Evolutionary conservation across 805 yeast species (phyloP).

Genomic region (Scheffersomyces coipomensis): DNA sequence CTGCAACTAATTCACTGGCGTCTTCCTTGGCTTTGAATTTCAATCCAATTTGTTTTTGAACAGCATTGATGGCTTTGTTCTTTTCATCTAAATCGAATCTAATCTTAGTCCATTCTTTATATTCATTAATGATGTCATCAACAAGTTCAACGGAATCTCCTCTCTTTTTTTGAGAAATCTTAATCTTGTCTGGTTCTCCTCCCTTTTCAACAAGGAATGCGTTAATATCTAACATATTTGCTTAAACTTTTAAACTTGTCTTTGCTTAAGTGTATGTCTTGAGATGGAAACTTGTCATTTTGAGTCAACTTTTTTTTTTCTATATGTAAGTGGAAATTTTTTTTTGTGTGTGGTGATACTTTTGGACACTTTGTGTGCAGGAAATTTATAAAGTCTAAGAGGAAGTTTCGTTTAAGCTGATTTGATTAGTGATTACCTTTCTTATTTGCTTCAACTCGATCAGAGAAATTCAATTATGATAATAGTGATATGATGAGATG

Average conservation of each 20-base stretch:
- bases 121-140: slow-evolving; percentile 89
- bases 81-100: slow-evolving; percentile 82
- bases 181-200: slow-evolving; percentile 88
- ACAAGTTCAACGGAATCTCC: slow-evolving; percentile 93
- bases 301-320: slow-evolving; percentile 8
- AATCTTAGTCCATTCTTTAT: slow-evolving; percentile 86
- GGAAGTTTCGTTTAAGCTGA: background rate
- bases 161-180: slow-evolving; percentile 88
- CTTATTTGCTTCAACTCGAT: background rate
- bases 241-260: no score
- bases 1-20: slow-evolving; percentile 75
- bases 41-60: slow-evolving; percentile 90
- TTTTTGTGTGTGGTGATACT: background rate
- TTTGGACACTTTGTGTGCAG: background rate
- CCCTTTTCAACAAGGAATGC: slow-evolving; percentile 95
- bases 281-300: background rate
- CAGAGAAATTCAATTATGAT: background rate
- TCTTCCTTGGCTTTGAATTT: slow-evolving; percentile 95
- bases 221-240: slow-evolving; percentile 81
- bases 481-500: slow-evolving; percentile 20
- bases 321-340: background rate
- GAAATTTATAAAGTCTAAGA: background rate
- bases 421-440: background rate
- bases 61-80: slow-evolving; percentile 83
- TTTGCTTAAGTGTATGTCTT: no score